phyloP scores from a whole-genome alignment of 2,329 filamentous ascomycete species.

The Diaporthe sp. region DNA sequence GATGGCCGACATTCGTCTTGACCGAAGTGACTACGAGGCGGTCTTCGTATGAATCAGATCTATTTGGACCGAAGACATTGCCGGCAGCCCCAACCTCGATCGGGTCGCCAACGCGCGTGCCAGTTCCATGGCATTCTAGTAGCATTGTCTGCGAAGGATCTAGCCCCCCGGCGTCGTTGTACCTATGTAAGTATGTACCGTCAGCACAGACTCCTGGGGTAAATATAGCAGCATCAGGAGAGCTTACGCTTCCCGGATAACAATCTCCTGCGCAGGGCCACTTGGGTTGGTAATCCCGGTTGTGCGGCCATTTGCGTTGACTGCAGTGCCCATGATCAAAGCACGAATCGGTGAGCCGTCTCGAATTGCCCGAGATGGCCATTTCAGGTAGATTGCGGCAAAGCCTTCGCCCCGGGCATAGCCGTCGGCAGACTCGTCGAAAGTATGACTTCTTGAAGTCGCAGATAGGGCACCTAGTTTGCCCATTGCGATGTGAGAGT shows the following conservation, averaged over 20 bases:
- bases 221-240: not conserved
- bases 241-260: conserved; percentile 34
- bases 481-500: conserved; percentile 47
- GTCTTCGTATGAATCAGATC: conserved; percentile 50
- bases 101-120: conserved; percentile 12
- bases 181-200: not conserved
- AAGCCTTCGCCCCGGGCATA: conserved; percentile 69
- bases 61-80: conserved; percentile 48
- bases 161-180: conserved; percentile 44
- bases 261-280: conserved; percentile 24
- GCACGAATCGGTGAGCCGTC: conserved; percentile 61
- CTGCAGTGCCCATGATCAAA: conserved; percentile 53
- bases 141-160: conserved; percentile 45
- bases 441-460: conserved; percentile 49
- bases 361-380: conserved; percentile 57
- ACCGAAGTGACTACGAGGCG: conserved; percentile 53
- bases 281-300: not conserved
- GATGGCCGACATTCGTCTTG: conserved; percentile 49
- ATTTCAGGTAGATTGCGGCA: conserved; percentile 62
- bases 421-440: conserved; percentile 58
- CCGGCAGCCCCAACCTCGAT: not conserved
- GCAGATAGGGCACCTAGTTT: conserved; percentile 53
- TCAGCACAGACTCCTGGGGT: not conserved
- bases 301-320: conserved; percentile 56
- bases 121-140: conserved; percentile 44